These are phyloP conservation scores for Sequoia sempervirens DNA, from an alignment of 75 land plant genomes.

Conservation along the genomic window DNA sequence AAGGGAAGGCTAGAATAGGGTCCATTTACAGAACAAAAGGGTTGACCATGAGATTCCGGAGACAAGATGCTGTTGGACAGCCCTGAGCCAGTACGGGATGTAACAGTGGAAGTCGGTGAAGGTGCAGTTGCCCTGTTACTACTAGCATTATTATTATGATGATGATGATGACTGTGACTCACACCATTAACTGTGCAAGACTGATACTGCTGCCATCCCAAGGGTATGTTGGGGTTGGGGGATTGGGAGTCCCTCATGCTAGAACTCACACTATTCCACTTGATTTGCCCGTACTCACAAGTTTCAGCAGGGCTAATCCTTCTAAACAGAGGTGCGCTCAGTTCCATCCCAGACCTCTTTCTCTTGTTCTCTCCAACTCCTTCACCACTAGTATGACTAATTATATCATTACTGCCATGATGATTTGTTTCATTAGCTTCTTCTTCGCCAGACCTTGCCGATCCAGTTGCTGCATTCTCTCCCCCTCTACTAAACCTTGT, in stretches of 20 bases:
- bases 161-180: background rate
- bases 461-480: background rate
- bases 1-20: conserved; percentile 2
- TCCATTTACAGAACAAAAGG: background rate
- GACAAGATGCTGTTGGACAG: background rate
- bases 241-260: background rate
- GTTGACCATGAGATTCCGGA: background rate
- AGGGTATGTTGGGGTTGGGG: background rate
- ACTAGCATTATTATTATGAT: background rate
- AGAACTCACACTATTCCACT: conserved; percentile 4
- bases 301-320: conserved; percentile 3
- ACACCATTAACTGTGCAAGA: background rate
- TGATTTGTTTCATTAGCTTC: background rate
- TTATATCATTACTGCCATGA: background rate
- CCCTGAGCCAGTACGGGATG: conserved; percentile 2
- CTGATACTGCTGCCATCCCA: background rate
- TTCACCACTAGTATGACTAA: background rate
- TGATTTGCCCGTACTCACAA: conserved; percentile 1
- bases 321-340: background rate
- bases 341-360: background rate
- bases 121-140: background rate
- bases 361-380: background rate
- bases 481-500: conserved; percentile 9
- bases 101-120: background rate
- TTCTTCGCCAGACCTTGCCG: background rate